Evolutionary conservation across 495 filamentous ascomycete species (phyloP).

Genomic region (Talaromyces wortmannii): DNA sequence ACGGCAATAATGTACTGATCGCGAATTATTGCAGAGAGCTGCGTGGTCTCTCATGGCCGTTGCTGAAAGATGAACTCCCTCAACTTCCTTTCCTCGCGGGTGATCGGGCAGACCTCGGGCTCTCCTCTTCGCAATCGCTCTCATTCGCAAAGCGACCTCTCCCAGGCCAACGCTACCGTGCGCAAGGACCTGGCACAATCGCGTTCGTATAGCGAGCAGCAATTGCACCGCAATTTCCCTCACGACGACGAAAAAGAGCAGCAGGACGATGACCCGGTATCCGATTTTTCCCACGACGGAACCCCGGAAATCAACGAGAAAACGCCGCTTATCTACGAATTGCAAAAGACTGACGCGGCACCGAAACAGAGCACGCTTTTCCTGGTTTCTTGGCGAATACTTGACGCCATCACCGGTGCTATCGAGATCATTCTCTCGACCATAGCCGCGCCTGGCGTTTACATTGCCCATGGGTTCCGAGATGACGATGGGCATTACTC

Average conservation of each 20-base stretch:
- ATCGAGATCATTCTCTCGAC: slow-evolving; percentile 72
- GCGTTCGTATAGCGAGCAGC: slow-evolving; percentile 40
- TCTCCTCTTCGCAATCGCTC: slow-evolving; percentile 52
- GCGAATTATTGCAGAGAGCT: background rate
- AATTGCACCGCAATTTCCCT: slow-evolving; percentile 25
- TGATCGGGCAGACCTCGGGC: slow-evolving; percentile 54
- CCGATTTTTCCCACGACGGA: slow-evolving; percentile 11
- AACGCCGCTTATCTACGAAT: slow-evolving; percentile 52
- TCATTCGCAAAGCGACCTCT: slow-evolving; percentile 54
- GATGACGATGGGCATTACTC: slow-evolving; percentile 77
- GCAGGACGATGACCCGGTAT: slow-evolving; percentile 23
- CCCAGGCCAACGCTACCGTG: slow-evolving; percentile 9
- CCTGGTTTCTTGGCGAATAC: slow-evolving; percentile 33
- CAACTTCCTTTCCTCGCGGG: slow-evolving; percentile 86
- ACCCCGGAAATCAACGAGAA: slow-evolving; percentile 50
- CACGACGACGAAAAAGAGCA: slow-evolving; percentile 29
- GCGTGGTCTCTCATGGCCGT: slow-evolving; percentile 5
- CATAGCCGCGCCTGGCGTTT: slow-evolving; percentile 69
- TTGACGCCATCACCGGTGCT: slow-evolving; percentile 55
- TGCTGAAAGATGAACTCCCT: slow-evolving; percentile 87
- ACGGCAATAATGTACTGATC: background rate
- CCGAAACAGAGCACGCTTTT: slow-evolving; percentile 47
- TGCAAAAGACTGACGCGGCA: slow-evolving; percentile 41
- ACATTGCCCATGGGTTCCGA: slow-evolving; percentile 73
- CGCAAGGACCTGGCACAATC: slow-evolving; percentile 36